phyloP scores from a whole-genome alignment of 371 early-diverging fungal species.

The Mucor circinelloides region DNA sequence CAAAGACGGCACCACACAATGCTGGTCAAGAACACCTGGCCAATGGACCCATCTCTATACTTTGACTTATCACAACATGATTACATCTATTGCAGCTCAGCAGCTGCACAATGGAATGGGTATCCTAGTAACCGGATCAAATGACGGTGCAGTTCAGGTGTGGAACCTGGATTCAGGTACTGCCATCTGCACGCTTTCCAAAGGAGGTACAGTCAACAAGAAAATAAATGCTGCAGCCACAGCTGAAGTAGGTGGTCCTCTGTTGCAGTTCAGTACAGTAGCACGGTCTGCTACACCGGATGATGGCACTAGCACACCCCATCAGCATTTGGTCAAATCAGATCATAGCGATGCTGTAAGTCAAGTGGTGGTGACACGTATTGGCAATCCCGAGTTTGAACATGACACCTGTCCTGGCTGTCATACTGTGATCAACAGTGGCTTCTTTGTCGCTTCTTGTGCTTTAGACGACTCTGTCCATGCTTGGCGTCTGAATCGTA shows the following conservation, averaged over 20 bases:
- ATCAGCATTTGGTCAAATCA: not conserved
- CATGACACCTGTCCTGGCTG: constrained; percentile 31
- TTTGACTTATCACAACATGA: constrained; percentile 22
- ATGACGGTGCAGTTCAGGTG: constrained; percentile 75
- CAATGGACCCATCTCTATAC: constrained; percentile 37
- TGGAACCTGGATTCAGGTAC: constrained; percentile 79
- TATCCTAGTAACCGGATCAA: constrained; percentile 61
- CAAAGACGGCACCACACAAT: constrained; percentile 39
- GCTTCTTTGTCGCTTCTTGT: constrained; percentile 41
- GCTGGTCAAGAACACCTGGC: constrained; percentile 31
- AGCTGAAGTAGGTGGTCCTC: constrained; percentile 17
- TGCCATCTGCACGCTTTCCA: constrained; percentile 35
- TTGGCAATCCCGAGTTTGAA: constrained; percentile 32
- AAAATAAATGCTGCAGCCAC: constrained; percentile 5
- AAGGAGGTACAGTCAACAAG: constrained; percentile 14
- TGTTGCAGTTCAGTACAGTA: constrained; percentile 24
- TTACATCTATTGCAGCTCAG: constrained; percentile 33
- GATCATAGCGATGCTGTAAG: constrained; percentile 33
- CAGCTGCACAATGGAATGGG: constrained; percentile 34
- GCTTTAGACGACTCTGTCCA: constrained; percentile 35
- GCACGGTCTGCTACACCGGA: not conserved
- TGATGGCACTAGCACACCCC: not conserved
- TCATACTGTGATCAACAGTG: constrained; percentile 38
- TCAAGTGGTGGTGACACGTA: constrained; percentile 37
- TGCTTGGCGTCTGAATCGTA: constrained; percentile 40